Evolutionary conservation across 768 basidiomycete genomes (phyloP).

Genomic region (Mycena indigotica): DNA sequence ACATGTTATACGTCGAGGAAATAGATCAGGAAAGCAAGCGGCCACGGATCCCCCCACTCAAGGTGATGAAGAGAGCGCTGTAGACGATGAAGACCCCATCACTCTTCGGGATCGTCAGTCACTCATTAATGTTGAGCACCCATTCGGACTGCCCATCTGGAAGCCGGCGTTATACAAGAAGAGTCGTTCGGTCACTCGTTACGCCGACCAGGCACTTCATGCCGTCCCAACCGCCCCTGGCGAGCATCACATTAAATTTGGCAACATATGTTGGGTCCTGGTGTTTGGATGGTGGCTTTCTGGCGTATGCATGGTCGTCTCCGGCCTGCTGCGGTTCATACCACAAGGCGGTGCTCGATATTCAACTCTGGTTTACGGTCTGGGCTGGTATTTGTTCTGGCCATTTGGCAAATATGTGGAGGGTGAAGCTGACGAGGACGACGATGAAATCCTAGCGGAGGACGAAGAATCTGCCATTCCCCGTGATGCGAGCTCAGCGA

Average conservation of each 20-base stretch:
- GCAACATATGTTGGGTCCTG: slow-evolving; percentile 90
- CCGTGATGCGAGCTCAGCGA: slow-evolving; percentile 13
- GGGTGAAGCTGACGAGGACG: slow-evolving; percentile 57
- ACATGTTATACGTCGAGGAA: slow-evolving; percentile 23
- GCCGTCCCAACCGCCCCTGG: slow-evolving; percentile 90
- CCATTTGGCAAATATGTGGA: slow-evolving; percentile 99
- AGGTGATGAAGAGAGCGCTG: slow-evolving; percentile 36
- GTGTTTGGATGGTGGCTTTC: slow-evolving; percentile 95
- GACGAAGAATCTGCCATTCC: slow-evolving; percentile 37
- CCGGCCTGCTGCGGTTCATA: slow-evolving; percentile 67
- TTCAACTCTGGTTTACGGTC: slow-evolving; percentile 81
- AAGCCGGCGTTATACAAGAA: slow-evolving; percentile 99
- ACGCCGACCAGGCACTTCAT: slow-evolving; percentile 94
- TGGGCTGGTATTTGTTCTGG: slow-evolving; percentile 97
- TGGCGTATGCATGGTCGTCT: slow-evolving; percentile 64
- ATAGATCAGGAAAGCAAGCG: slow-evolving; percentile 47
- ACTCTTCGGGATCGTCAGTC: slow-evolving; percentile 96
- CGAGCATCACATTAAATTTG: slow-evolving; percentile 89
- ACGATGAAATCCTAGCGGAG: slow-evolving; percentile 39
- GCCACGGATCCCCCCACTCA: slow-evolving; percentile 41
- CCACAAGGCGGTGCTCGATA: slow-evolving; percentile 85
- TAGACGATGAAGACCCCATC: slow-evolving; percentile 76
- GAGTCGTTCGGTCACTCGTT: slow-evolving; percentile 91
- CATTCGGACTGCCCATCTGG: slow-evolving; percentile 99
- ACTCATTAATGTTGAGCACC: slow-evolving; percentile 98